Percentiles rank a stretch among this genome's conserved stretches.
Evolutionary conservation across 2,329 filamentous ascomycete genomes (phyloP).

Genomic region (Helotiales sp.): DNA sequence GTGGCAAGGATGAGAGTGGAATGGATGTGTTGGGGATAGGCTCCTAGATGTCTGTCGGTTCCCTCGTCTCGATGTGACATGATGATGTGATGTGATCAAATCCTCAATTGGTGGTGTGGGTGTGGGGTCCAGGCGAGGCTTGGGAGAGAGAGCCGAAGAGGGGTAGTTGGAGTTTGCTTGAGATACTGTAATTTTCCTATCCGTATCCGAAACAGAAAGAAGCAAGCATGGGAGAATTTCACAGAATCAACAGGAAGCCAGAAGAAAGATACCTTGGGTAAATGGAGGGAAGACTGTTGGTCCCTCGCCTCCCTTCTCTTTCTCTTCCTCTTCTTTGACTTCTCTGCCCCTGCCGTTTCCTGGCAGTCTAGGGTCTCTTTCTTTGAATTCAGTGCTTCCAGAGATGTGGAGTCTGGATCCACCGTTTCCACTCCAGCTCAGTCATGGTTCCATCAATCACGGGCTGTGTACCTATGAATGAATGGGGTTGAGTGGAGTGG

Average conservation of each 20-base stretch:
- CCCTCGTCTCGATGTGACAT: background rate
- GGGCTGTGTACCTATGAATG: background rate
- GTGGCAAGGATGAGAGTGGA: constrained; percentile 2
- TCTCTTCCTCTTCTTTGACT: background rate
- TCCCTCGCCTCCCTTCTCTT: background rate
- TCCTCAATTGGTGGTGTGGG: background rate
- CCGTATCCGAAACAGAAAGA: background rate
- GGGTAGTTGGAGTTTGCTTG: background rate
- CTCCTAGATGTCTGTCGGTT: background rate
- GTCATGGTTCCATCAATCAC: background rate
- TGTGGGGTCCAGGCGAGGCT: background rate
- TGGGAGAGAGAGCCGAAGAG: background rate
- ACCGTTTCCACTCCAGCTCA: background rate
- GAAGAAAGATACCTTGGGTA: no score
- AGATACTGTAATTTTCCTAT: background rate
- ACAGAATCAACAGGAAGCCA: background rate
- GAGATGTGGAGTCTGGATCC: background rate
- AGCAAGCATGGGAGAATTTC: background rate
- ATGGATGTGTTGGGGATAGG: constrained; percentile 5
- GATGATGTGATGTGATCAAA: background rate
- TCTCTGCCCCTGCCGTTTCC: background rate
- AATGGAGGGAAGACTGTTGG: background rate
- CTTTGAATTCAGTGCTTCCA: background rate
- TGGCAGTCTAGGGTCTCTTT: background rate
- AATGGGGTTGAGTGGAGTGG: background rate